Conservation (phyloP, 2,329 filamentous ascomycete genomes). For the Boeremia exigua region DNA sequence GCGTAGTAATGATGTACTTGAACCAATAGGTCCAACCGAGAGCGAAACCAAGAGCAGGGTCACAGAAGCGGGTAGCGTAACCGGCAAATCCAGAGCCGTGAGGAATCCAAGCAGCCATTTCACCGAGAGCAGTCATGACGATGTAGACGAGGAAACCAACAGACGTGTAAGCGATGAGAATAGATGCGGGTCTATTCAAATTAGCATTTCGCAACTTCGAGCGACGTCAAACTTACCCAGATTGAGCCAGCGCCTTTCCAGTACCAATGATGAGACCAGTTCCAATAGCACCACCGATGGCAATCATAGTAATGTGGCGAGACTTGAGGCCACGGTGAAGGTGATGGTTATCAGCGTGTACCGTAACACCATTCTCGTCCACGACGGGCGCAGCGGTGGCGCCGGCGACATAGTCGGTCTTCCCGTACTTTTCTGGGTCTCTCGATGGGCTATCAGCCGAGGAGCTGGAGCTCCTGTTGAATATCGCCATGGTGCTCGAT, state of each 20-base stretch:
- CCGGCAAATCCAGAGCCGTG: constrained; percentile 80
- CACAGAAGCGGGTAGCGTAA: constrained; percentile 79
- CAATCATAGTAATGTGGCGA: constrained; percentile 67
- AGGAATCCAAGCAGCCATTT: constrained; percentile 85
- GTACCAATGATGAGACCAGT: constrained; percentile 76
- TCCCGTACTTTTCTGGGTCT: constrained; percentile 32
- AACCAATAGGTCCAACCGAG: constrained; percentile 69
- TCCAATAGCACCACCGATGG: constrained; percentile 75
- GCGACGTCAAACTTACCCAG: constrained; percentile 43
- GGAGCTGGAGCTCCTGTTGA: constrained; percentile 36
- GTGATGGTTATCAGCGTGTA: constrained; percentile 39
- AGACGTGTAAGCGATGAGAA: constrained; percentile 74
- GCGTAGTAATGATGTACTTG: constrained; percentile 84
- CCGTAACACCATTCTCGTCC: constrained; percentile 33
- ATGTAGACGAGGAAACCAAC: constrained; percentile 77
- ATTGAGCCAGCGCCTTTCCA: constrained; percentile 57
- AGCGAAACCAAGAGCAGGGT: constrained; percentile 80
- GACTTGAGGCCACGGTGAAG: constrained; percentile 61
- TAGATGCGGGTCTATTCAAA: constrained; percentile 62
- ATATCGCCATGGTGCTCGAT: constrained; percentile 32
- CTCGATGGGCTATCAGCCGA: constrained; percentile 36
- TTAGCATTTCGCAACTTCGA: constrained; percentile 19
- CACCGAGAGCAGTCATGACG: constrained; percentile 81
- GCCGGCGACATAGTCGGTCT: constrained; percentile 31
- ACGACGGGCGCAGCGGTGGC: constrained; percentile 11